Percentiles rank a stretch among this genome's conserved stretches.
Evolutionary conservation across 805 yeast genomes (phyloP).

Genomic region (Sugiyamaella qingdaonensis): DNA sequence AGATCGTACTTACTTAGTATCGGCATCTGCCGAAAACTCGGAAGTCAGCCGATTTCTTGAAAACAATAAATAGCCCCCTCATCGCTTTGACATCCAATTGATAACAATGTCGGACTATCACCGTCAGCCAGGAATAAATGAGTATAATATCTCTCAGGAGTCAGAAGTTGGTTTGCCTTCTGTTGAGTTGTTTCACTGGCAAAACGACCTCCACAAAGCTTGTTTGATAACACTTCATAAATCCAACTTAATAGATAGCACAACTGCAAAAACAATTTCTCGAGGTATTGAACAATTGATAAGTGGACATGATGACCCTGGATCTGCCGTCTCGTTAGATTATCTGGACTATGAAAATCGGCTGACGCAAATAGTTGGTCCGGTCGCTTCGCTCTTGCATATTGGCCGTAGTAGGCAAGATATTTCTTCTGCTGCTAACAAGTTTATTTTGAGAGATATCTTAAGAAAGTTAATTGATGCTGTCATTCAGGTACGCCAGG

Average conservation of each 20-base stretch:
- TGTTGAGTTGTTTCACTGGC: slow-evolving; percentile 1
- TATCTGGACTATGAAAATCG: slow-evolving; percentile 10
- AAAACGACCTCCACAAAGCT: slow-evolving; percentile 9
- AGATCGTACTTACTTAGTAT: no score
- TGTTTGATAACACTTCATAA: slow-evolving; percentile 3
- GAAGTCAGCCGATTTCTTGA: neutral
- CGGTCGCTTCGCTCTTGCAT: slow-evolving; percentile 9
- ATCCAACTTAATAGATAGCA: slow-evolving; percentile 1
- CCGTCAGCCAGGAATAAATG: slow-evolving; percentile 1
- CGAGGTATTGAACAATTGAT: slow-evolving; percentile 6
- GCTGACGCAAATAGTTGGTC: slow-evolving; percentile 5
- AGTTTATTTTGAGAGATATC: neutral
- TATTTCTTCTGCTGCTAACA: slow-evolving; percentile 4
- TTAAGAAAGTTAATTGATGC: slow-evolving; percentile 1
- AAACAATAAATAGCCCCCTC: neutral
- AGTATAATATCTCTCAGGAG: slow-evolving; percentile 6
- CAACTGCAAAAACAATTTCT: slow-evolving; percentile 5
- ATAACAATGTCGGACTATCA: neutral
- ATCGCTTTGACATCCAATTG: neutral
- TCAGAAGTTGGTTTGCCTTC: slow-evolving; percentile 7
- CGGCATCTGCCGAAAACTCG: no score
- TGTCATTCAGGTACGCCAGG: neutral
- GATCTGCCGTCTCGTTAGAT: slow-evolving; percentile 8
- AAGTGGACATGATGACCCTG: slow-evolving; percentile 8
- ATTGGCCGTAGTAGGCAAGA: slow-evolving; percentile 14